Percentiles rank a stretch among this genome's conserved stretches.
phyloP scores from a whole-genome alignment of 139 green algal genomes.

The Volvox africanus region DNA sequence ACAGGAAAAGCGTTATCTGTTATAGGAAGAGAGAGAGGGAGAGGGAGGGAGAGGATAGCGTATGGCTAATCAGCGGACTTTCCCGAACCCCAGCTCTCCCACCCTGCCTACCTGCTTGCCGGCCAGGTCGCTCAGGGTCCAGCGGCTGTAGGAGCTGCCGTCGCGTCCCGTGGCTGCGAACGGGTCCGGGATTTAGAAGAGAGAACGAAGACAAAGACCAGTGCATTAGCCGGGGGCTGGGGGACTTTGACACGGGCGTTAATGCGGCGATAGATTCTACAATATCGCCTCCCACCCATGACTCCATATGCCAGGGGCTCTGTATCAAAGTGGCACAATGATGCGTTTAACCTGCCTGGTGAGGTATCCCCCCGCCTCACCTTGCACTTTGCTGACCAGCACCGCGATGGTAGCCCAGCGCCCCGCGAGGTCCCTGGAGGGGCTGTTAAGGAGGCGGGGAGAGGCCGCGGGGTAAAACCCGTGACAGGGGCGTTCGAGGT shows the following conservation, averaged over 20 bases:
- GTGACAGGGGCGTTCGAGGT: no score
- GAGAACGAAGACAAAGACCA: no score
- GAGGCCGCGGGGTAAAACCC: no score
- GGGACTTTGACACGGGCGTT: no score
- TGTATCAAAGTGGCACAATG: no score
- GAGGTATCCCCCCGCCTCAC: background rate
- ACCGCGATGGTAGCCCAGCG: conserved; percentile 49
- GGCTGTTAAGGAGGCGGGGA: background rate
- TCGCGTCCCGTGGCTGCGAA: conserved; percentile 28
- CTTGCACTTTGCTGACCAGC: conserved; percentile 47
- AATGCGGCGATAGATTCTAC: no score
- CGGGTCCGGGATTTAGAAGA: no score
- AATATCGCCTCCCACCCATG: no score
- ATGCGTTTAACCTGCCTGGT: background rate
- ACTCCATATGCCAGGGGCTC: no score
- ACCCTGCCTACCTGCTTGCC: conserved; percentile 39
- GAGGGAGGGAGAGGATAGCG: background rate
- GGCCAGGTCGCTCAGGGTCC: conserved; percentile 37
- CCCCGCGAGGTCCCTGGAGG: background rate
- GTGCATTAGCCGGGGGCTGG: no score
- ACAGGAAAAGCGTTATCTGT: conserved; percentile 45
- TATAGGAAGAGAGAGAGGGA: background rate
- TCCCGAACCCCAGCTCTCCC: background rate
- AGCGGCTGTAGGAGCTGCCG: conserved; percentile 35
- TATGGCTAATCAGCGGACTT: background rate